phyloP scores from a whole-genome alignment of 345 rosid species.

The Erucastrum elatum region DNA sequence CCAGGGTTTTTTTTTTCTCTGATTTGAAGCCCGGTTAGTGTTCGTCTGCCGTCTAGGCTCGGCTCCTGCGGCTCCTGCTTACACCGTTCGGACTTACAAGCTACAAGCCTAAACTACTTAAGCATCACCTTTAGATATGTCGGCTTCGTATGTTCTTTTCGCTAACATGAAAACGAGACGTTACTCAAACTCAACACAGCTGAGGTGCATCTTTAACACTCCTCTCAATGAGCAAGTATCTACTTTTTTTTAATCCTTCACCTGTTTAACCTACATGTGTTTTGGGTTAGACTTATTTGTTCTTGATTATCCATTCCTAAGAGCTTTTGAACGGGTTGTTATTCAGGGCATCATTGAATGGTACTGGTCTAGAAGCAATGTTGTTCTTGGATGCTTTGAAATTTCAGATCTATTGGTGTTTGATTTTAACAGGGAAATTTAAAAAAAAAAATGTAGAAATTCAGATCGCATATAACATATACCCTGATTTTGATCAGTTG shows the following conservation, averaged over 20 bases:
- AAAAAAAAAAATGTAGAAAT: neutral
- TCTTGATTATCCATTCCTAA: neutral
- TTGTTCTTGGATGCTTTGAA: neutral
- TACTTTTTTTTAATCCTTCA: neutral
- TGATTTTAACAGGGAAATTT: neutral
- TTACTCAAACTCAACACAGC: neutral
- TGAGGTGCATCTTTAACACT: neutral
- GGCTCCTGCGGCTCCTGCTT: too few relatives aligned
- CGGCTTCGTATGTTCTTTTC: neutral
- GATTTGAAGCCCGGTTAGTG: too few relatives aligned
- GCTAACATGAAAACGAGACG: neutral
- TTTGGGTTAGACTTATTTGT: neutral
- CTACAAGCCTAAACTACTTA: neutral
- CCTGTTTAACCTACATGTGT: neutral
- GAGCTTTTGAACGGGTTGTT: slow-evolving; percentile 1
- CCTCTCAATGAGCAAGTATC: neutral
- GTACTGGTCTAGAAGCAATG: neutral
- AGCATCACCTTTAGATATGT: neutral
- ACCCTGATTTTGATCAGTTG: neutral
- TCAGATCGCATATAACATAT: neutral
- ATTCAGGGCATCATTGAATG: neutral
- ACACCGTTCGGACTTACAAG: neutral
- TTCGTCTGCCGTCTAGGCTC: too few relatives aligned
- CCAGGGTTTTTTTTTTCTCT: too few relatives aligned
- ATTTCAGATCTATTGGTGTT: neutral